phyloP scores from a whole-genome alignment of 306 rosid genomes.

The Trichosanthes truncata region DNA sequence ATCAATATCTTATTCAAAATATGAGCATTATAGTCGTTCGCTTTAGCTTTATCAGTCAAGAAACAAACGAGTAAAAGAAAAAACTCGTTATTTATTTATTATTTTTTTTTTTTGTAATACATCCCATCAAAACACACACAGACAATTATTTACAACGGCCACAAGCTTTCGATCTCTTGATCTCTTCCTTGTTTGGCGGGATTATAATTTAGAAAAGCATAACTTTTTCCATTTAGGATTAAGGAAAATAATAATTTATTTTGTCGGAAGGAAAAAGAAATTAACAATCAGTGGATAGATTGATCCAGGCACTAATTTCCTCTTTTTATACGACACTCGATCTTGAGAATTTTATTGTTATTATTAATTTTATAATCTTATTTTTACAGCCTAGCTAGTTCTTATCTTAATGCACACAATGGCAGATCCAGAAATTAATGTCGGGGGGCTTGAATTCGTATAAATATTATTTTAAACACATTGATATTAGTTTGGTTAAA shows the following conservation, averaged over 20 bases:
- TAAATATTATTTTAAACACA: too few species aligned
- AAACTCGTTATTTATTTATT: background rate
- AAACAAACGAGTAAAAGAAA: background rate
- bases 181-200: background rate
- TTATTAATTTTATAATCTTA: too few species aligned
- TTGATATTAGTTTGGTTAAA: too few species aligned
- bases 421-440: too few species aligned
- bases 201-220: background rate
- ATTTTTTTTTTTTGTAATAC: too few species aligned
- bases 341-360: too few species aligned
- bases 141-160: background rate
- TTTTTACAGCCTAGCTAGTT: too few species aligned
- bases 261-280: background rate
- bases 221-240: background rate
- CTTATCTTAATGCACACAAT: too few species aligned
- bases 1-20: background rate
- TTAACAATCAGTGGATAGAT: background rate
- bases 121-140: too few species aligned
- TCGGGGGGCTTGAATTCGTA: too few species aligned
- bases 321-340: too few species aligned
- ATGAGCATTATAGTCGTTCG: background rate
- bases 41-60: background rate
- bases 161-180: background rate
- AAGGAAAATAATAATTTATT: background rate
- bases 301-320: background rate